phyloP scores from a whole-genome alignment of 257 asterid species.

The Nicotiana noctiflora region DNA sequence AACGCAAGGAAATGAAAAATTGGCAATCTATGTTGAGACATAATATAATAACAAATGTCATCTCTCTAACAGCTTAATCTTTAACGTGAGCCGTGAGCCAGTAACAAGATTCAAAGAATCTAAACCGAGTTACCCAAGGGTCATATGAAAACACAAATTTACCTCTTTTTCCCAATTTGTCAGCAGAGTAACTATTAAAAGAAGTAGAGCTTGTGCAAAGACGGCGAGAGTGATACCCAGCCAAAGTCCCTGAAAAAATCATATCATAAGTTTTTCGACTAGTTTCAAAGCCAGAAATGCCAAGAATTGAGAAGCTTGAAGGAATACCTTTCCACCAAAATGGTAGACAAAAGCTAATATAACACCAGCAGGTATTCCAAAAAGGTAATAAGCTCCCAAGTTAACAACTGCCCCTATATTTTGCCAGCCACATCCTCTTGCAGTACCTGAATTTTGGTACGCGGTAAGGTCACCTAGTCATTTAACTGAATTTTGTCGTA shows the following conservation, averaged over 20 bases:
- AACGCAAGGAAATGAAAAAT: too few species aligned
- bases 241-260: constrained; percentile 19
- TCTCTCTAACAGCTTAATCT: too few species aligned
- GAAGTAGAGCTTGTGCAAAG: constrained; percentile 10
- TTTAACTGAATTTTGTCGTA: neutral
- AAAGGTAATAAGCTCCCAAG: constrained; percentile 26
- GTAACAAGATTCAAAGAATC: too few species aligned
- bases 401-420: constrained; percentile 14
- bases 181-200: constrained; percentile 8
- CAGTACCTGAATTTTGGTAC: constrained; percentile 8
- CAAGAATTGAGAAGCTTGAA: neutral
- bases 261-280: neutral
- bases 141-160: neutral
- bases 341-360: constrained; percentile 17
- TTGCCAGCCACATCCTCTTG: constrained; percentile 25
- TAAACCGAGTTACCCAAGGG: too few species aligned
- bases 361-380: constrained; percentile 16
- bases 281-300: too few species aligned
- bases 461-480: neutral
- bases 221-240: constrained; percentile 12
- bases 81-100: too few species aligned
- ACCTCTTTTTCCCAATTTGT: constrained; percentile 23
- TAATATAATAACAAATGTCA: too few species aligned
- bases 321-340: constrained; percentile 17
- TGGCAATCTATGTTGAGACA: too few species aligned